These are phyloP conservation scores for Xylariaceae sp. DNA, from an alignment of 2,329 filamentous ascomycete species.

Conservation along the genomic window DNA sequence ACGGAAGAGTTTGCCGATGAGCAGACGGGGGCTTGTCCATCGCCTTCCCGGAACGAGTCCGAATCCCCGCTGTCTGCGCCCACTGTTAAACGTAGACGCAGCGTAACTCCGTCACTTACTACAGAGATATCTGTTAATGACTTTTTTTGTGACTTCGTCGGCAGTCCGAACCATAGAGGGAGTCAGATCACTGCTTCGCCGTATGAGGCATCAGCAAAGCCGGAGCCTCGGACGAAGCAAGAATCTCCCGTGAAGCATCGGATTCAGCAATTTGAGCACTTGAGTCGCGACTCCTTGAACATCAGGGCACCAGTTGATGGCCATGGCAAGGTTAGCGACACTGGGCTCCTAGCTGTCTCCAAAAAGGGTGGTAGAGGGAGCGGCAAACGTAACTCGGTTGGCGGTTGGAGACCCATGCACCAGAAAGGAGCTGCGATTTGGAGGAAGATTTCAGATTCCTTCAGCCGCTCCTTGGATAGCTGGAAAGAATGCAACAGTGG, in stretches of 20 bases:
- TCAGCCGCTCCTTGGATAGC: slow-evolving; percentile 34
- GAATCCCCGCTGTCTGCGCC: slow-evolving; percentile 14
- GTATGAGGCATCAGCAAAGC: slow-evolving; percentile 4
- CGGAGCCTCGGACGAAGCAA: slow-evolving; percentile 8
- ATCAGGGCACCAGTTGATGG: not conserved
- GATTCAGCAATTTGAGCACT: slow-evolving; percentile 41
- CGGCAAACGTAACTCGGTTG: slow-evolving; percentile 10
- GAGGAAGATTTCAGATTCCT: slow-evolving; percentile 41
- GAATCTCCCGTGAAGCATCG: slow-evolving; percentile 41
- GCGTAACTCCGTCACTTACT: slow-evolving; percentile 33
- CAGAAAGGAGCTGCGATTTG: slow-evolving; percentile 36
- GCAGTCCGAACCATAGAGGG: slow-evolving; percentile 10
- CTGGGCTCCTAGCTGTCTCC: not conserved
- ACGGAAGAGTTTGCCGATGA: not conserved
- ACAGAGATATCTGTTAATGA: slow-evolving; percentile 40
- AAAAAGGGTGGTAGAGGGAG: slow-evolving; percentile 4
- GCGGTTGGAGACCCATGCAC: slow-evolving; percentile 35
- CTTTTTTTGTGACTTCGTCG: slow-evolving; percentile 39
- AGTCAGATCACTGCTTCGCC: not conserved
- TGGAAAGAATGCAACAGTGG: slow-evolving; percentile 23
- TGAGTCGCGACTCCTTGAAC: slow-evolving; percentile 29
- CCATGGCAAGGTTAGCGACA: slow-evolving; percentile 22
- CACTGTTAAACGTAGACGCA: slow-evolving; percentile 19
- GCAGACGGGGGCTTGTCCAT: slow-evolving; percentile 10
- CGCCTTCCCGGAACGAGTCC: slow-evolving; percentile 11